Conservation (phyloP, 306 rosid species). For the Acacia acuminata region DNA sequence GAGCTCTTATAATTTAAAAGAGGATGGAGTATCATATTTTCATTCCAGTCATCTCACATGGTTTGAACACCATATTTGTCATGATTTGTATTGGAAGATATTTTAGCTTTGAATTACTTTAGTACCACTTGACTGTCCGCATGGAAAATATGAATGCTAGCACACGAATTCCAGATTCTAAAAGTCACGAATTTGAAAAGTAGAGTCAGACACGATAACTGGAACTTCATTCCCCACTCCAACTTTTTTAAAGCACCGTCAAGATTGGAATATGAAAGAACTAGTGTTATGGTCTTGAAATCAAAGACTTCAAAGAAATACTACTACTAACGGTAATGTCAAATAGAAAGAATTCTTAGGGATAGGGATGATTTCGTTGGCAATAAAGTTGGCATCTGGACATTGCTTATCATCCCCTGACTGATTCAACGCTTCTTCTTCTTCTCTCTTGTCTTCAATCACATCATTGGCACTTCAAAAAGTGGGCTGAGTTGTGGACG, state of each 20-base stretch:
- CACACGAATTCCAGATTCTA: background rate
- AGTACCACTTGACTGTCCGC: background rate
- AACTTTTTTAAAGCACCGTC: background rate
- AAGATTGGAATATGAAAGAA: background rate
- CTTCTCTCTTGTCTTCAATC: constrained; percentile 53
- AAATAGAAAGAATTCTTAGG: background rate
- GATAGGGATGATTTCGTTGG: constrained; percentile 32
- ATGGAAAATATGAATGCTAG: background rate
- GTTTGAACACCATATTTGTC: background rate
- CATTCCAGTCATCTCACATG: background rate
- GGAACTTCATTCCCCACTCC: background rate
- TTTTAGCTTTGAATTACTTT: background rate
- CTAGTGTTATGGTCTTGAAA: background rate
- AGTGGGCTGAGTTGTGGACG: constrained; percentile 92
- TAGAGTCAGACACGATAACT: background rate
- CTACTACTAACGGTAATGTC: too few relatives aligned
- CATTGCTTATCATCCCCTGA: constrained; percentile 14
- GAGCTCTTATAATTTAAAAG: too few relatives aligned
- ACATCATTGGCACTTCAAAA: constrained; percentile 52
- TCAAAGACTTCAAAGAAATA: background rate
- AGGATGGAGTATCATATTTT: too few relatives aligned
- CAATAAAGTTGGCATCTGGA: constrained; percentile 32
- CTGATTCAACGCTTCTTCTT: constrained; percentile 35
- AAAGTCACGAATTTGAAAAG: background rate
- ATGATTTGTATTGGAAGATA: background rate